Conservation (phyloP, 2,329 filamentous ascomycete genomes). For the Pseudocercospora crystallina region DNA sequence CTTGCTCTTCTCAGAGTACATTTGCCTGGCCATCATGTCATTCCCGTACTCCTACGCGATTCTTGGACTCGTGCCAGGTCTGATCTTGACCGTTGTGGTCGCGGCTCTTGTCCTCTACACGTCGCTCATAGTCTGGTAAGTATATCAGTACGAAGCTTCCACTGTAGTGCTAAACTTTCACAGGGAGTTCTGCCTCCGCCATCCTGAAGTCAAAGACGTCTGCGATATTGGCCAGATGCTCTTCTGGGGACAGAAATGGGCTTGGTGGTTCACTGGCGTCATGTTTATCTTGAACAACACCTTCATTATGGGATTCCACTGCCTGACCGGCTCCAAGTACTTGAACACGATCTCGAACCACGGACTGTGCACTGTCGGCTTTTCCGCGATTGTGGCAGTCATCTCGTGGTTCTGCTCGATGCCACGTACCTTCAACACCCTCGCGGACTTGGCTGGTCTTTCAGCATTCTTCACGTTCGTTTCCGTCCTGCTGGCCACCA, state of each 20-base stretch:
- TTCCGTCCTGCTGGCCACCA: slow-evolving; percentile 78
- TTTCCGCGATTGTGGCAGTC: slow-evolving; percentile 70
- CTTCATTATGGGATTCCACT: slow-evolving; percentile 80
- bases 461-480: slow-evolving; percentile 89
- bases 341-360: slow-evolving; percentile 82
- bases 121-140: slow-evolving; percentile 64
- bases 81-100: slow-evolving; percentile 79
- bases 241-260: slow-evolving; percentile 79
- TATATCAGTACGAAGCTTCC: slow-evolving; percentile 29
- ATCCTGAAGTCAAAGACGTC: slow-evolving; percentile 88
- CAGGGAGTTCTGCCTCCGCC: slow-evolving; percentile 86
- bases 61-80: slow-evolving; percentile 79
- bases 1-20: slow-evolving; percentile 91
- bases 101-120: slow-evolving; percentile 82
- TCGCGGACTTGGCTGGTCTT: slow-evolving; percentile 74
- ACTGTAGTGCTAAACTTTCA: slow-evolving; percentile 21
- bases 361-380: slow-evolving; percentile 74
- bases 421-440: slow-evolving; percentile 77
- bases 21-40: slow-evolving; percentile 90
- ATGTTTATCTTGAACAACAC: slow-evolving; percentile 96
- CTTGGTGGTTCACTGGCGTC: slow-evolving; percentile 64
- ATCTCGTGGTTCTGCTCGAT: slow-evolving; percentile 78
- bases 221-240: slow-evolving; percentile 96
- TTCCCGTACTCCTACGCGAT: slow-evolving; percentile 92
- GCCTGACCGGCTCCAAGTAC: slow-evolving; percentile 80